Conservation (phyloP, 2,329 filamentous ascomycete species). For the Aspergillus jensenii region DNA sequence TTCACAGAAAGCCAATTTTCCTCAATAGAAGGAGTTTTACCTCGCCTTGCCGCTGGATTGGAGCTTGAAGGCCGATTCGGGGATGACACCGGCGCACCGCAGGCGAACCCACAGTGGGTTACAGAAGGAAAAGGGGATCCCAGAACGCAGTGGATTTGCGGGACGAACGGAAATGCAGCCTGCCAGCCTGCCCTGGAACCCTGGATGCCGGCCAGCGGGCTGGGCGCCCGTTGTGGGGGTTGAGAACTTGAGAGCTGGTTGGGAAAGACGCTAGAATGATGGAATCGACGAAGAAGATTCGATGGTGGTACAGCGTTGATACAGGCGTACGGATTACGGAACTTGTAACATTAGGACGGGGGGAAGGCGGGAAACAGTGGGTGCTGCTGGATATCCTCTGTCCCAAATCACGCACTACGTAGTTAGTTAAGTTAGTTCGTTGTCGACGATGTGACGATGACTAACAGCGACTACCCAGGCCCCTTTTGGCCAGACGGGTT, state of each 20-base stretch:
- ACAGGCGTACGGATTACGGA: constrained; percentile 5
- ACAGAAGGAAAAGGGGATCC: not conserved
- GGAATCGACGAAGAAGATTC: constrained; percentile 19
- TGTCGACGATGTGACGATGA: not conserved
- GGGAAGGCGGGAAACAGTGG: constrained; percentile 19
- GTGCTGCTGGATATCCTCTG: not conserved
- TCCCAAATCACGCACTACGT: not conserved
- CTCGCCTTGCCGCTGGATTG: not conserved
- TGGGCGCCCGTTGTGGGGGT: constrained; percentile 9
- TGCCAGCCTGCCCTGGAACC: not conserved
- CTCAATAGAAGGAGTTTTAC: not conserved
- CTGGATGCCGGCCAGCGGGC: not conserved
- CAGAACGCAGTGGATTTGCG: not conserved
- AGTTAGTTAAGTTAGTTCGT: too few species aligned
- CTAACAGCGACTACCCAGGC: not conserved
- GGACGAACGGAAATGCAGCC: constrained; percentile 9
- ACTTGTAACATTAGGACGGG: constrained; percentile 19
- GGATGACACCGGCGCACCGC: not conserved
- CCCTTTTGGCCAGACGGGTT: constrained; percentile 19
- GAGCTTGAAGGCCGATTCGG: too few species aligned
- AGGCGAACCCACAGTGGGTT: not conserved
- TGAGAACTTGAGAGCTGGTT: constrained; percentile 8
- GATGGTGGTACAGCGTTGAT: constrained; percentile 13
- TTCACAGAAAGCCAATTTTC: not conserved
- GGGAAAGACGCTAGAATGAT: constrained; percentile 22